Evolutionary conservation across 2,329 filamentous ascomycete genomes (phyloP).

Genomic region (Plenodomus lindquistii): DNA sequence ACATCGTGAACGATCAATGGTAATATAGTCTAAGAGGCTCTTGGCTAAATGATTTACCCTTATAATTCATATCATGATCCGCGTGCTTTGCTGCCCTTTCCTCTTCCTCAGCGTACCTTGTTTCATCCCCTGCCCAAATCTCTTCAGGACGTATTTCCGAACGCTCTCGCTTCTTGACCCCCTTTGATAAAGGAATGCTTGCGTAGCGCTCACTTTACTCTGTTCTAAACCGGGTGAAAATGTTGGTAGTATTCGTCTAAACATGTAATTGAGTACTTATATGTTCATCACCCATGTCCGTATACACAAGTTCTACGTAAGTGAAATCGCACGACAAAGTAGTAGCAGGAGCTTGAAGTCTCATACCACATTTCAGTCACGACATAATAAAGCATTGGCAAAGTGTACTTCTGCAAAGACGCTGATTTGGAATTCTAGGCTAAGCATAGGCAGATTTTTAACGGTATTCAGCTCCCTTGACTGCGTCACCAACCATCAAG

Average conservation of each 20-base stretch:
- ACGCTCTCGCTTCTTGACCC: background rate
- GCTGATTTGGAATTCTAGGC: background rate
- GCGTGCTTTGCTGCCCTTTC: conserved; percentile 20
- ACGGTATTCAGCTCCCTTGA: background rate
- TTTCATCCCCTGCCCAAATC: background rate
- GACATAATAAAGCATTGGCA: background rate
- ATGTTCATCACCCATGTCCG: no score
- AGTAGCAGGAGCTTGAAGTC: background rate
- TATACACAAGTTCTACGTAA: conserved; percentile 15
- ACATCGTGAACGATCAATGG: no score
- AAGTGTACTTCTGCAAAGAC: background rate
- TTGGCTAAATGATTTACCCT: conserved; percentile 9
- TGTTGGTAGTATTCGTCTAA: conserved; percentile 8
- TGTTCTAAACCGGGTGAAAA: conserved; percentile 15
- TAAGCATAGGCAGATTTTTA: background rate
- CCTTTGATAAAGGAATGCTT: conserved; percentile 9
- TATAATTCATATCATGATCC: conserved; percentile 10
- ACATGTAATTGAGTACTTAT: no score
- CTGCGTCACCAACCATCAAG: background rate
- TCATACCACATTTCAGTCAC: background rate
- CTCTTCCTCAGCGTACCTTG: conserved; percentile 13
- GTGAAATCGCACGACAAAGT: conserved; percentile 20
- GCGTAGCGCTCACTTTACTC: conserved; percentile 10
- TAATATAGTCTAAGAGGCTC: conserved; percentile 4
- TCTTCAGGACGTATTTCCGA: background rate